Percentiles rank a stretch among this genome's conserved stretches.
phyloP scores from a whole-genome alignment of 192 early-diverging fungal species.

The Backusella macrospora region DNA sequence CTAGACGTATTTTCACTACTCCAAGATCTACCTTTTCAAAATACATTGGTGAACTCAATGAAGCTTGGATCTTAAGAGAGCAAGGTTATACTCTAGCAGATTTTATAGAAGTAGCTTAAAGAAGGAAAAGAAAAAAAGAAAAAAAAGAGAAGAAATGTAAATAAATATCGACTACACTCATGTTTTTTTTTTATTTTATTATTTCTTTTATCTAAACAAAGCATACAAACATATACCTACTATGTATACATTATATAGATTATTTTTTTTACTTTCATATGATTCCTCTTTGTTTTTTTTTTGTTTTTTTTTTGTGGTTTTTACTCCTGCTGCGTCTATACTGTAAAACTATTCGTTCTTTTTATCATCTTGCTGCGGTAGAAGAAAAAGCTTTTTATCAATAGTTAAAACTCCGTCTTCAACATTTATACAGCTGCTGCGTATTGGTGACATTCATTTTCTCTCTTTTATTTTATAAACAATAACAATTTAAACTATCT shows the following conservation, averaged over 20 bases:
- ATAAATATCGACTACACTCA: background rate
- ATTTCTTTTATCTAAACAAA: too few species aligned
- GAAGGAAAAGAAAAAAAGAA: background rate
- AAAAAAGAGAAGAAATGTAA: background rate
- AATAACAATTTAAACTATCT: background rate
- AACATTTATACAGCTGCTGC: background rate
- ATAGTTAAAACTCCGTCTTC: background rate
- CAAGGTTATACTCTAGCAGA: slow-evolving; percentile 22
- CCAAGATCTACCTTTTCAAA: slow-evolving; percentile 40
- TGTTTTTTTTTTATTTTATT: too few species aligned
- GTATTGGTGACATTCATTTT: background rate
- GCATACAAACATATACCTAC: background rate
- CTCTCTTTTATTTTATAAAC: background rate
- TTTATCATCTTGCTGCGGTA: background rate
- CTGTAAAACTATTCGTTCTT: background rate
- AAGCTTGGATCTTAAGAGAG: slow-evolving; percentile 22
- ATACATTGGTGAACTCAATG: slow-evolving; percentile 37
- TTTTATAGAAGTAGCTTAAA: slow-evolving; percentile 13
- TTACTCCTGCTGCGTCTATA: background rate
- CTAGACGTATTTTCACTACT: slow-evolving; percentile 25
- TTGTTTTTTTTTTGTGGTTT: background rate
- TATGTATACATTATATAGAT: background rate
- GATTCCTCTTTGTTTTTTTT: background rate
- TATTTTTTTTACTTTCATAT: background rate
- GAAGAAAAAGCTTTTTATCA: background rate